Evolutionary conservation across 768 basidiomycete genomes (phyloP).

Genomic region (Gloeophyllum trabeum): DNA sequence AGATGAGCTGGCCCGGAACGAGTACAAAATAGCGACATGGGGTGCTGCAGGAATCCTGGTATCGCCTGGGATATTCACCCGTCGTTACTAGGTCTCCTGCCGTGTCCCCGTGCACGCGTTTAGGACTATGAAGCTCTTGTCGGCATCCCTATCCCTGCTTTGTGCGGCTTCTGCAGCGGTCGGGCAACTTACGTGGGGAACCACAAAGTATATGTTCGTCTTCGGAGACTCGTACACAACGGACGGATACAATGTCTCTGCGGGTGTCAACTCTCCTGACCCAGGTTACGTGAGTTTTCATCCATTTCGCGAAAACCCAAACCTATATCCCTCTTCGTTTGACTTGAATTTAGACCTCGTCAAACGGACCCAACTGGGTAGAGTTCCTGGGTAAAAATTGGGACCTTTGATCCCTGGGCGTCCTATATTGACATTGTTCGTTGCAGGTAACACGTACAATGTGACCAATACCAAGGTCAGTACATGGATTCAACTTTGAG

Average conservation of each 20-base stretch:
- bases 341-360: conserved; percentile 36
- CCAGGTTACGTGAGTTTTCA: conserved; percentile 37
- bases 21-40: too few relatives aligned
- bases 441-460: conserved; percentile 39
- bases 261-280: conserved; percentile 37
- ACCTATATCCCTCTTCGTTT: too few relatives aligned
- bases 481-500: too few relatives aligned
- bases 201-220: conserved; percentile 41
- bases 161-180: conserved; percentile 6
- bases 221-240: conserved; percentile 59
- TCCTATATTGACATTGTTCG: conserved; percentile 2
- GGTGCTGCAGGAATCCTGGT: too few relatives aligned
- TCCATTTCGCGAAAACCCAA: not conserved
- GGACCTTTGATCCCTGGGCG: not conserved
- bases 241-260: conserved; percentile 48
- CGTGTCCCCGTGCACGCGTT: too few relatives aligned
- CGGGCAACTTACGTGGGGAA: conserved; percentile 34
- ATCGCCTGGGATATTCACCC: too few relatives aligned
- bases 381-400: conserved; percentile 32
- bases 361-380: conserved; percentile 58
- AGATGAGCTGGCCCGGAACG: too few relatives aligned
- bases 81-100: too few relatives aligned
- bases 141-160: not conserved
- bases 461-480: conserved; percentile 42
- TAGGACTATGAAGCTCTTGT: too few relatives aligned